A percentile compares a stretch with the other conserved stretches of the same genome.
Conservation (phyloP, 2,329 filamentous ascomycete genomes). For the Neurospora sp. region DNA sequence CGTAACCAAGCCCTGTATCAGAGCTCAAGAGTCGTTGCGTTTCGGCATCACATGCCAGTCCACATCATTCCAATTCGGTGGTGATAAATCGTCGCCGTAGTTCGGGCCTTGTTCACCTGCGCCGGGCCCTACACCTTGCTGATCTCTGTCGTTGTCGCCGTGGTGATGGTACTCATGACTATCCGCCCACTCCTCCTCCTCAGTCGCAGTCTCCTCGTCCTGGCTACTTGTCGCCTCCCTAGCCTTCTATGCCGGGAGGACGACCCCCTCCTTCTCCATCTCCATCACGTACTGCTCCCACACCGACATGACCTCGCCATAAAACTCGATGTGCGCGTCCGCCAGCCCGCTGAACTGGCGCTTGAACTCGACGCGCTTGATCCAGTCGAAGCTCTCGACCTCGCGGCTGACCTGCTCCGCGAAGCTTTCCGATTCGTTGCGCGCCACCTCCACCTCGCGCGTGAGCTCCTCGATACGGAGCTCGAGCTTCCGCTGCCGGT, state of each 20-base stretch:
- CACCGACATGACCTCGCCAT: constrained; percentile 64
- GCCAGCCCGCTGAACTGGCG: constrained; percentile 75
- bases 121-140: neutral
- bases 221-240: neutral
- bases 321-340: constrained; percentile 80
- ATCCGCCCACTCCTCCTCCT: neutral
- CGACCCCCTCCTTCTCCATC: constrained; percentile 60
- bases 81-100: neutral
- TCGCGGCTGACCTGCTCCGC: constrained; percentile 94
- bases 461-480: constrained; percentile 88
- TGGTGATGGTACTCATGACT: neutral
- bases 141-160: neutral
- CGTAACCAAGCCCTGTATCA: neutral
- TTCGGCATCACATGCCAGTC: neutral
- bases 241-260: constrained; percentile 18
- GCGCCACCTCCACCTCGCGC: constrained; percentile 77
- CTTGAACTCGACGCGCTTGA: constrained; percentile 90
- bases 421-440: constrained; percentile 81
- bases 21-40: neutral
- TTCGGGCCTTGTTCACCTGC: neutral
- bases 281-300: constrained; percentile 89
- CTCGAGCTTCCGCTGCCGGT: constrained; percentile 82
- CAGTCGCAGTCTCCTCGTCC: neutral
- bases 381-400: constrained; percentile 87
- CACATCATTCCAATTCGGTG: neutral